phyloP scores from a whole-genome alignment of 2,329 filamentous ascomycete species.

The Albifimbria verrucaria region DNA sequence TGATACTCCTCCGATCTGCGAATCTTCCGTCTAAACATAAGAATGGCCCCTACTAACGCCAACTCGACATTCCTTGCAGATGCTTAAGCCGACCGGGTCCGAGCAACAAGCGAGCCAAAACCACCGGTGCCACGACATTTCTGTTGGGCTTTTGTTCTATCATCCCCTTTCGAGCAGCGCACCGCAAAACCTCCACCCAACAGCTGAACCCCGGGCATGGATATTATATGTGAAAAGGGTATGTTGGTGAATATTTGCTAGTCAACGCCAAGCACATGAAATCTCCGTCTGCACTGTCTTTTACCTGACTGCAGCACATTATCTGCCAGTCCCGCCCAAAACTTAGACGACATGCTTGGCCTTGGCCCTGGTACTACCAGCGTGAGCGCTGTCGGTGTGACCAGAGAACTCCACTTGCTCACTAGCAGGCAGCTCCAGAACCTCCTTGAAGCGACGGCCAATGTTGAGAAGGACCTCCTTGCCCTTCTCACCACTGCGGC shows the following conservation, averaged over 20 bases:
- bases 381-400: slow-evolving; percentile 89
- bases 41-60: no score
- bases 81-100: no score
- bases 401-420: slow-evolving; percentile 93
- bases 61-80: no score
- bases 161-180: no score
- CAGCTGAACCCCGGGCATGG: no score
- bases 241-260: slow-evolving; percentile 17
- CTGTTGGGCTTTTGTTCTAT: no score
- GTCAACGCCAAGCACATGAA: slow-evolving; percentile 10
- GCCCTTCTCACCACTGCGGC: slow-evolving; percentile 75
- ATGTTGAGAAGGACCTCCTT: slow-evolving; percentile 81
- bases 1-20: no score
- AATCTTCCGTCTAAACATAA: no score
- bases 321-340: not conserved
- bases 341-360: slow-evolving; percentile 82
- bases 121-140: no score
- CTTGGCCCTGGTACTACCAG: slow-evolving; percentile 92
- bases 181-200: no score
- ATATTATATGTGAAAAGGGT: not conserved
- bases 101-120: no score
- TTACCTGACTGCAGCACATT: not conserved
- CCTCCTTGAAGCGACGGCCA: slow-evolving; percentile 88
- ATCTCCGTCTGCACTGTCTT: not conserved
- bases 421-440: slow-evolving; percentile 71